A percentile compares a stretch with the other conserved stretches of the same genome.
phyloP scores from a whole-genome alignment of 2,329 filamentous ascomycete genomes.

The Aschersonia sp. region DNA sequence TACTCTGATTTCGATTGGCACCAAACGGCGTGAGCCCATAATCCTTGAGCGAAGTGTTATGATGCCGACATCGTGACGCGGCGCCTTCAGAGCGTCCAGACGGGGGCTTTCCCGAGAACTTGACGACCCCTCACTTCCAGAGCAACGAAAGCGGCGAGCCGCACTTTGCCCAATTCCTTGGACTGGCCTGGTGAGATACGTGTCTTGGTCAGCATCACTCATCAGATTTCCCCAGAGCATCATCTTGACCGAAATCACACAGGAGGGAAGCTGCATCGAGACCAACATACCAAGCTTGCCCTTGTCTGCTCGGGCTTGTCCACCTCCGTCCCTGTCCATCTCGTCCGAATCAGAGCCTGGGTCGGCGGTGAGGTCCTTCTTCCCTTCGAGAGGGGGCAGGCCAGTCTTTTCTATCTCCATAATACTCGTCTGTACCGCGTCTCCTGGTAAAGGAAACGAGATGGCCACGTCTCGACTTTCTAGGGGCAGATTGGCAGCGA shows the following conservation, averaged over 20 bases:
- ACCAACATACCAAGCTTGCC: conserved; percentile 31
- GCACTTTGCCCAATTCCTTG: conserved; percentile 42
- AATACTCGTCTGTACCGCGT: conserved; percentile 50
- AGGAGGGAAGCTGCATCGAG: background rate
- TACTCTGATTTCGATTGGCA: too few relatives aligned
- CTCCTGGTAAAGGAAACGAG: conserved; percentile 69
- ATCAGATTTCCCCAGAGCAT: conserved; percentile 12
- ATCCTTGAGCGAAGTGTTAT: too few relatives aligned
- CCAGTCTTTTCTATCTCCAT: conserved; percentile 78
- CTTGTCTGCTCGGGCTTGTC: conserved; percentile 26
- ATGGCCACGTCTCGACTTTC: conserved; percentile 87
- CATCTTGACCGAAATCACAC: conserved; percentile 1
- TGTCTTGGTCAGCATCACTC: conserved; percentile 18
- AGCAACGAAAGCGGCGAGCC: conserved; percentile 61
- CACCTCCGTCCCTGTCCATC: conserved; percentile 28
- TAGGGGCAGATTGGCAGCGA: conserved; percentile 72
- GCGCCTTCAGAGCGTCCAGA: conserved; percentile 39
- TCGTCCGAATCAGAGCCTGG: conserved; percentile 25
- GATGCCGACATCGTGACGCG: too few relatives aligned
- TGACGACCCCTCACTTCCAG: conserved; percentile 65
- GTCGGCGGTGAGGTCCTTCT: conserved; percentile 18
- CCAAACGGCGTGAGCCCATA: too few relatives aligned
- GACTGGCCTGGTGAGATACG: conserved; percentile 17
- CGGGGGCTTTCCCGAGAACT: conserved; percentile 61
- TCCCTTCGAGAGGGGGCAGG: conserved; percentile 45